Base-by-base conservation (phyloP, 352 stramenopile species). In the Globisporangium solare region DNA sequence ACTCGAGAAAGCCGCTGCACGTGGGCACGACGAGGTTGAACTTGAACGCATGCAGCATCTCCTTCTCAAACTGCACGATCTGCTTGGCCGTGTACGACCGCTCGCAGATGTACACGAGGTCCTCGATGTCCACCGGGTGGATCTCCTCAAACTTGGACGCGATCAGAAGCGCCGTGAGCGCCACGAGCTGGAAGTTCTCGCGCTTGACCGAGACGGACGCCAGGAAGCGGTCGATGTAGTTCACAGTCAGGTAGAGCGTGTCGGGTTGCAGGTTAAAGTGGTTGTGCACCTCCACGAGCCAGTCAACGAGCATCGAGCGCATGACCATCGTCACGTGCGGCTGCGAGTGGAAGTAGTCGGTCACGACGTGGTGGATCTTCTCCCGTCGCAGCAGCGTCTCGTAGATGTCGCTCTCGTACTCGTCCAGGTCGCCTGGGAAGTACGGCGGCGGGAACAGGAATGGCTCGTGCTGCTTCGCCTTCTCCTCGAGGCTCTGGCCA, bases 71-170 rank as follows among this genome's bases (percentile, higher is more conserved):
- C 52, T 75, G 64, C 17, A 90, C 62, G 52, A 90, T 72, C 31
- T 90, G 66, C 22, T 74, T 60, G 50, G 63, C 92, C 58, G 81
- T 94, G 76, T 99, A 99, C 6, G 97, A 95, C 32, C 91, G 75
- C 72, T 99, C 96, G 48, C 96, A 99, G 67, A 99, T 98, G 73
- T 98, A 99, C 53, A 99, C 86, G 40, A 99, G 77, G 67, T 99
- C 97, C 17, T 89, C 71, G 51, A 99, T 89, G 69, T 99, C 94
- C 14, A 96, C 96, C 12, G 96, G 94, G 66, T 99, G 99, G 54
- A 99, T 99, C 71, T 99, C 97, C 68, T 99, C 98, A 73, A 99
- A 99, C 81, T 99, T 99, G 22, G 96, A 97, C 14, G 97, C 97
- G 56, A 99, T 92, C 60, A 99, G 82, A 56, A 99, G 87, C 43